phyloP scores from a whole-genome alignment of 1,284 basidiomycete species.

The Hemileia vastatrix region DNA sequence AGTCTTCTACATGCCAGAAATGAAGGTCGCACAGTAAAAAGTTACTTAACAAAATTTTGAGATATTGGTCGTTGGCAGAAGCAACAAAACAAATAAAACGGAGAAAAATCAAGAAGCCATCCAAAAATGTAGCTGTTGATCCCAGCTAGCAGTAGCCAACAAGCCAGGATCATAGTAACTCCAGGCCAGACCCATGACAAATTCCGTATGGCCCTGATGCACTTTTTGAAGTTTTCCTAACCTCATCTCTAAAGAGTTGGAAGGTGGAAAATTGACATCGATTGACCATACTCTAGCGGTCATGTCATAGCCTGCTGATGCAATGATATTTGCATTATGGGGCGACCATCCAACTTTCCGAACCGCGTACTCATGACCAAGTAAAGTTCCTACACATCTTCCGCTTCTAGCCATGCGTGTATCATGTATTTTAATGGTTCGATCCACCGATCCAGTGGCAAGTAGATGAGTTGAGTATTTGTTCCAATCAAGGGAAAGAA shows the following conservation, averaged over 20 bases:
- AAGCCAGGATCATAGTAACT: constrained; percentile 66
- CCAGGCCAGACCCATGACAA: constrained; percentile 85
- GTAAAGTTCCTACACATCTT: constrained; percentile 33
- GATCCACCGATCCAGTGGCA: constrained; percentile 73
- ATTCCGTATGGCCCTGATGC: constrained; percentile 83
- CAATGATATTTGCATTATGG: constrained; percentile 47
- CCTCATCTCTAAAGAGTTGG: constrained; percentile 39
- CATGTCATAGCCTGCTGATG: constrained; percentile 90
- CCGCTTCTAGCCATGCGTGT: constrained; percentile 55
- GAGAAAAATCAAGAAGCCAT: too few relatives aligned
- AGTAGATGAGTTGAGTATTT: constrained; percentile 72
- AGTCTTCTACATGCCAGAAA: too few relatives aligned
- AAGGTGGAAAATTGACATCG: constrained; percentile 40
- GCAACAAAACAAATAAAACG: too few relatives aligned
- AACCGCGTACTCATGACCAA: constrained; percentile 50
- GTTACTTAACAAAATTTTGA: too few relatives aligned
- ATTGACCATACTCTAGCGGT: constrained; percentile 66
- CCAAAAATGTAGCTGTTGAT: constrained; percentile 67
- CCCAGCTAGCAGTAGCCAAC: constrained; percentile 82
- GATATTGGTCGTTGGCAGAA: too few relatives aligned
- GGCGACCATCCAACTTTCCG: constrained; percentile 46
- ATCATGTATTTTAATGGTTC: constrained; percentile 70
- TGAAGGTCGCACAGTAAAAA: too few relatives aligned
- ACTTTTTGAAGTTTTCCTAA: constrained; percentile 52
- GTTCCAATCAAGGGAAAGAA: constrained; percentile 78